These are phyloP conservation scores for Penicillium rolfsii DNA, from an alignment of 2,329 filamentous ascomycete species.

Conservation along the genomic window DNA sequence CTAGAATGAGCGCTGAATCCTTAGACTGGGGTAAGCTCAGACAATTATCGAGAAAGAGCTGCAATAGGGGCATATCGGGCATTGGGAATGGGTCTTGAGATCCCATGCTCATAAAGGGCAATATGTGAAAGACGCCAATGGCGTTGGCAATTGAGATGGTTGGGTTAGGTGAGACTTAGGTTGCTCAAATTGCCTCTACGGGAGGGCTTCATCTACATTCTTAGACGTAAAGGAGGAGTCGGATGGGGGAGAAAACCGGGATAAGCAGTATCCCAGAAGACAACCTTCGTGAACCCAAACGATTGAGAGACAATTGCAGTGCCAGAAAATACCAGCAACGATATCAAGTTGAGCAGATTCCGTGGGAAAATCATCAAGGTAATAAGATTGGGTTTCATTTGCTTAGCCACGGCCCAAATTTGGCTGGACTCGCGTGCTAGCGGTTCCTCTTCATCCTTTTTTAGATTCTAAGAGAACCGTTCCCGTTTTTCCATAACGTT, in stretches of 20 bases:
- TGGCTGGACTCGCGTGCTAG: conserved; percentile 33
- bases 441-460: conserved; percentile 41
- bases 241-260: neutral
- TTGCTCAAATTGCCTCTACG: neutral
- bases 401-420: conserved; percentile 35
- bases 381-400: conserved; percentile 40
- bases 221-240: neutral
- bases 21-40: neutral
- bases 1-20: neutral
- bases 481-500: conserved; percentile 42
- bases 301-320: neutral
- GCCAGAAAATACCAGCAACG: neutral
- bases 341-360: conserved; percentile 3
- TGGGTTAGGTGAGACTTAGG: neutral
- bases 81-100: neutral
- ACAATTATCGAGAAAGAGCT: conserved; percentile 2
- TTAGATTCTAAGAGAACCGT: conserved; percentile 39
- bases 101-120: neutral
- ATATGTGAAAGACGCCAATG: neutral
- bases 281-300: neutral
- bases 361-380: conserved; percentile 34
- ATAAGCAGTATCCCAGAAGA: neutral
- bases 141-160: neutral
- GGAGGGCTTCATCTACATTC: conserved; percentile 1
- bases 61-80: neutral